phyloP scores from a whole-genome alignment of 148 eudicot genomes.

The Rheum nobile region DNA sequence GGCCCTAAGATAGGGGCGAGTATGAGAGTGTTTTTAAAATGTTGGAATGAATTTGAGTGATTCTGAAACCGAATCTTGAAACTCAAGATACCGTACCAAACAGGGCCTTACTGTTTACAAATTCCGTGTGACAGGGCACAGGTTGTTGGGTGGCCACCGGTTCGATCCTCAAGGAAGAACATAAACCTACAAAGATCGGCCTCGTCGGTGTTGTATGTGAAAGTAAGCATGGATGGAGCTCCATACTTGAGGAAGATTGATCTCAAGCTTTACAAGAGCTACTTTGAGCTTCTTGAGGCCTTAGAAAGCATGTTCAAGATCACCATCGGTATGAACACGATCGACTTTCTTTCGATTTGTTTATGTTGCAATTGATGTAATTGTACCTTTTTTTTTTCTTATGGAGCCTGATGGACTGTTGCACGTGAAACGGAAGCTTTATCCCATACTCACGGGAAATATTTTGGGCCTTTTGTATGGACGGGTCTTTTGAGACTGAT shows the following conservation, averaged over 20 bases:
- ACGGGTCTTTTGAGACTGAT: no score
- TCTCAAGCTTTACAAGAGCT: constrained; percentile 25
- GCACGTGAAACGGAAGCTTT: no score
- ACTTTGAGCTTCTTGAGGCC: constrained; percentile 26
- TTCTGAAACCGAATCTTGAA: no score
- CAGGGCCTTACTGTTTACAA: background rate
- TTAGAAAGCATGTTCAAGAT: constrained; percentile 39
- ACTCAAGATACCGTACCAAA: no score
- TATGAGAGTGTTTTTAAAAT: no score
- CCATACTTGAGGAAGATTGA: constrained; percentile 40
- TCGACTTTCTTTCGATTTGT: background rate
- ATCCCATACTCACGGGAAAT: no score
- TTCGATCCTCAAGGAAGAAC: constrained; percentile 29
- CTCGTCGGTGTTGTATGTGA: constrained; percentile 18
- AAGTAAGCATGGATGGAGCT: constrained; percentile 51
- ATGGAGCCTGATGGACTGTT: no score
- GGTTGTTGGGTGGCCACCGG: constrained; percentile 44
- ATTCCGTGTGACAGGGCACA: constrained; percentile 15
- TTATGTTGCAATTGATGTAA: background rate
- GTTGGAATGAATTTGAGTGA: no score
- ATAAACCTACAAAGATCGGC: constrained; percentile 11
- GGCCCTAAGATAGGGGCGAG: no score
- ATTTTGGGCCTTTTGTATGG: no score
- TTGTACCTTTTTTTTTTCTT: background rate
- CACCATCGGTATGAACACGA: constrained; percentile 11